Evolutionary conservation across 306 rosid genomes (phyloP).

Genomic region (Casuarina cunninghamiana): DNA sequence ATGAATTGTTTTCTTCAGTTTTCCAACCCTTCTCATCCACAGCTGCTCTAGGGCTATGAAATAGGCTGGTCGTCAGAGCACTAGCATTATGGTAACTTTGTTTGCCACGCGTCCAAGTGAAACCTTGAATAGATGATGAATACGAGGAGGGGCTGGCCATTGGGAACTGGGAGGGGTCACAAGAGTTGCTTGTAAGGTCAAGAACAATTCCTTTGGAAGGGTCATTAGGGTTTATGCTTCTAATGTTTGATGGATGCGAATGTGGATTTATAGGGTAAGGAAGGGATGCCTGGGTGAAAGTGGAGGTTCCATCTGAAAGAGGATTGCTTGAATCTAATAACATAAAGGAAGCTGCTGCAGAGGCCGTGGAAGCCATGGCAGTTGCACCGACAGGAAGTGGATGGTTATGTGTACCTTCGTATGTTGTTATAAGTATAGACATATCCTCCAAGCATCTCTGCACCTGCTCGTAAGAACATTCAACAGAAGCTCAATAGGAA

Average conservation of each 20-base stretch:
- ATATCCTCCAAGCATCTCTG: constrained; percentile 95
- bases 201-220: constrained; percentile 65
- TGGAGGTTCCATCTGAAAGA: constrained; percentile 31
- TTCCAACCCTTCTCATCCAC: constrained; percentile 29
- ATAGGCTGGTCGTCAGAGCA: constrained; percentile 19
- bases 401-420: constrained; percentile 97
- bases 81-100: constrained; percentile 15
- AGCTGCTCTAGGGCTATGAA: constrained; percentile 13
- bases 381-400: constrained; percentile 95
- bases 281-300: constrained; percentile 37
- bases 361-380: constrained; percentile 81
- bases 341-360: constrained; percentile 69
- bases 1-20: constrained; percentile 29
- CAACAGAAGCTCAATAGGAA: background rate
- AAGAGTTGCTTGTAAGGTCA: constrained; percentile 54
- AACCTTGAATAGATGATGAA: constrained; percentile 27
- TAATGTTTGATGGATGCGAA: constrained; percentile 23
- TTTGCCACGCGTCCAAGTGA: constrained; percentile 48
- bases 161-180: constrained; percentile 22
- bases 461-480: constrained; percentile 45
- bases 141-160: constrained; percentile 30
- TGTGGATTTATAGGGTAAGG: constrained; percentile 23
- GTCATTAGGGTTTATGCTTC: constrained; percentile 49
- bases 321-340: constrained; percentile 57
- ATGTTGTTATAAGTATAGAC: constrained; percentile 92